These are phyloP conservation scores for Herpotrichia juniperi DNA, from an alignment of 2,329 filamentous ascomycete species.

Conservation along the genomic window DNA sequence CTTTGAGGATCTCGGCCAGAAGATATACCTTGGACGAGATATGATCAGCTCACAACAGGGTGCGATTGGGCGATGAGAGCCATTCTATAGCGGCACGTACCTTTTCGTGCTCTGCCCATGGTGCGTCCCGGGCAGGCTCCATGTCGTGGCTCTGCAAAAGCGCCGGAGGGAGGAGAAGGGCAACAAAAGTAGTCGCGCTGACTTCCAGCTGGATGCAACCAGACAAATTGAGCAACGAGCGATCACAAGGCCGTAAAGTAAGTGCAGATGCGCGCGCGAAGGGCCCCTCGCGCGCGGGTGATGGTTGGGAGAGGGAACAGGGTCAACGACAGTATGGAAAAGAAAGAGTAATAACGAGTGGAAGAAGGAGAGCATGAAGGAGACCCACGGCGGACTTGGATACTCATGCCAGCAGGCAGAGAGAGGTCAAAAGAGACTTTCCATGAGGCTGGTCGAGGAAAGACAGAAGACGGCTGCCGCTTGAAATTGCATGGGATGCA, in stretches of 20 bases:
- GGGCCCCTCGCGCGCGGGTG: conserved; percentile 10
- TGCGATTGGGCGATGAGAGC: conserved; percentile 5
- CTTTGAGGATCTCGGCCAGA: conserved; percentile 60
- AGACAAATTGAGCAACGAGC: conserved; percentile 31
- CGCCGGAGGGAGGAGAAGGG: conserved; percentile 15
- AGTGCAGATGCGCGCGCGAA: conserved; percentile 25
- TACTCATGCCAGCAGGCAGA: conserved; percentile 25
- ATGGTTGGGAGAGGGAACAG: conserved; percentile 18
- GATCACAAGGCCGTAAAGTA: conserved; percentile 29
- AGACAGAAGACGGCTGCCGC: conserved; percentile 14
- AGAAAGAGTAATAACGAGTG: conserved; percentile 26
- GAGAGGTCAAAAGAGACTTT: conserved; percentile 20
- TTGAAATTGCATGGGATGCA: conserved; percentile 24
- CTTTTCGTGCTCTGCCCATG: conserved; percentile 56
- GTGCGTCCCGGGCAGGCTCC: conserved; percentile 50
- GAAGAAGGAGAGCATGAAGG: conserved; percentile 22
- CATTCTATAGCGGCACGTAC: conserved; percentile 36
- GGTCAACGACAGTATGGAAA: conserved; percentile 38
- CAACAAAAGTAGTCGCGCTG: conserved; percentile 21
- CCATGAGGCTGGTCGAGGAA: conserved; percentile 23
- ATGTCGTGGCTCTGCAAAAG: conserved; percentile 36
- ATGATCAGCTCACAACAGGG: conserved; percentile 15
- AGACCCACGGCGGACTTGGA: conserved; percentile 9
- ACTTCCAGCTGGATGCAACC: conserved; percentile 21
- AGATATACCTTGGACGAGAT: conserved; percentile 44